Base-by-base conservation (phyloP, 108 stramenopile species). In the Cylindrotheca fusiformis region DNA sequence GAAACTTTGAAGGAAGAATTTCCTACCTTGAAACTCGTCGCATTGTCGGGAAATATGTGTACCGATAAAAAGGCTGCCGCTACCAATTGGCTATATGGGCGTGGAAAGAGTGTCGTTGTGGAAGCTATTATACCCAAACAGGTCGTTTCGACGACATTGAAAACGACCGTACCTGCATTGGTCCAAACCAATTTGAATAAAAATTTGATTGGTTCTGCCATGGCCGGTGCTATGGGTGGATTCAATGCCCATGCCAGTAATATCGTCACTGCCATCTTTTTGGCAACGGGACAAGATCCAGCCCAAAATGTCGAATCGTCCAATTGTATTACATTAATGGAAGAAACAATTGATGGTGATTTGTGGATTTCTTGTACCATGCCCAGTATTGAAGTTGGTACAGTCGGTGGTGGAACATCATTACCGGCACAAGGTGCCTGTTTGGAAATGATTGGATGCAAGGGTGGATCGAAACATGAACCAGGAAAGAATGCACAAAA, bases 221-320 rank as follows among this genome's bases (percentile, higher is more conserved):
- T 99, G 93, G 96, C 97, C 18, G 95, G 90, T 33, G 76, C 86
- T 20, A 77, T 99, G 60, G 98, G 98, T 22, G 98, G 98, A 14
- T 97, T 96, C 80, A 99, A 99, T 74, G 98, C 98, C 14, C 98
- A 99, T 71, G 97, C 98, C 30, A 72, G 91, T 59, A 99, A 99
- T 72, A 91, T 97, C 69, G 98, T 99, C 14, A 96, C 97, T n/a
- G 98, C 98, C 1, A 85, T 97, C 19, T 99, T 94, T 78, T 80
- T 99, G 25, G 98, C 98, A 26, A 97, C 97, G 10, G 98, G 98
- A 26, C 97, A 98, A 81, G 98, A 99, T 72, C 96, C 97, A n/a
- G 98, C 98, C 10, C 98, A 99, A 78, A 97, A 97, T 74, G 98
- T 99, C 22, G 98, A 99, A 78, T 84, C 84, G 36, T 76, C 84